Base-by-base conservation (phyloP, 1,284 basidiomycete genomes). In the Ceratobasidium sp. region DNA sequence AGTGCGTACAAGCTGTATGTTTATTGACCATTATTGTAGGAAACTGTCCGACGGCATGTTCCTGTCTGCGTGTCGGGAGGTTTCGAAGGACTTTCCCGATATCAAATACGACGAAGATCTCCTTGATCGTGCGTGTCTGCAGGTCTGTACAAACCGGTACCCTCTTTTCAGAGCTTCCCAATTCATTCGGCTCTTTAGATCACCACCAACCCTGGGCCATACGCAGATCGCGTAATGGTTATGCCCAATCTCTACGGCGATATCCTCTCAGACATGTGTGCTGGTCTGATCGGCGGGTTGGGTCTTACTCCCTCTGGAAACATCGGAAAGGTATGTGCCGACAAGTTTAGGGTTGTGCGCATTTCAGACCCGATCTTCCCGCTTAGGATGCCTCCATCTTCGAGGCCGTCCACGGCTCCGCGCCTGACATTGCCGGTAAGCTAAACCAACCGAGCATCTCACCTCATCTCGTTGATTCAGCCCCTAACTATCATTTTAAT, bases 41-140 rank as follows among this genome's bases (percentile, higher is more conserved):
- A 98, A 98, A 91, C 96, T 99, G 94, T 99, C 97, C 32, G 98
- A 99, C 85, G 98, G 98, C 81, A 98, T 99, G 96, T 99, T 99
- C 90, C 88, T 99, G 84, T 94, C 95, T 76, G 98, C 98, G 57
- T 99, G 97, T 86, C 94, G 98, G 79, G 93, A 96, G 82, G 95
- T 99, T 52, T 94, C 97, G 40, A 96, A 98, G 85, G 96, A 97
- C 79, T 99, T 94, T 90, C 98, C 98, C 51, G 90, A 94, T 79
- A 92, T 99, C 82, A 86, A 87, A 52, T 99, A 99, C 85, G 97
- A 99, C 84, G 98, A 99, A 86, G 98, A 99, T 85, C 89, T 99
- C 65, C 89, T 99, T 79, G 98, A 99, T 86, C 93, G 98, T 81
- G 97, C 95, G 80, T 99, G 98, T 87, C 89, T 99, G 76, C 92